A percentile compares a stretch with the other conserved stretches of the same genome.
These are phyloP conservation scores for Populus pruinosa DNA, from an alignment of 345 rosid genomes.

Conservation along the genomic window DNA sequence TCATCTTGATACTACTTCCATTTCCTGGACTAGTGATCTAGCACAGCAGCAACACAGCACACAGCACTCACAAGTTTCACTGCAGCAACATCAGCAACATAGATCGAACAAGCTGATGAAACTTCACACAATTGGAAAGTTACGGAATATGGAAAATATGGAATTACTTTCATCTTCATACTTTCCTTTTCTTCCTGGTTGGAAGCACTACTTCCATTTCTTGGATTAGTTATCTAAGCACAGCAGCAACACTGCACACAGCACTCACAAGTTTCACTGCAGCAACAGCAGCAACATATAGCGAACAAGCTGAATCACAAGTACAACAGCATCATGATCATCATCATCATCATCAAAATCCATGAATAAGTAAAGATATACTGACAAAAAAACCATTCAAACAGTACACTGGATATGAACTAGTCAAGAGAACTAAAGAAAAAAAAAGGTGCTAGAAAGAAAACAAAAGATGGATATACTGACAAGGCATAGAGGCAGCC, in stretches of 20 bases:
- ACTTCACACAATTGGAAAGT: not conserved
- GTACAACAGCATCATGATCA: too few relatives aligned
- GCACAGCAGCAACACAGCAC: constrained; percentile 5
- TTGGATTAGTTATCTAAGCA: not conserved
- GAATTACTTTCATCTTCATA: not conserved
- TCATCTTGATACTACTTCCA: not conserved
- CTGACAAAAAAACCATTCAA: not conserved
- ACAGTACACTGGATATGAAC: not conserved
- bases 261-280: constrained; percentile 18
- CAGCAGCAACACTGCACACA: constrained; percentile 13
- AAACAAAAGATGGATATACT: not conserved
- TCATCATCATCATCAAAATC: not conserved
- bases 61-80: constrained; percentile 18
- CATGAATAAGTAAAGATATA: not conserved
- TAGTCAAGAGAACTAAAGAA: not conserved
- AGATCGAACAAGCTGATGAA: constrained; percentile 4
- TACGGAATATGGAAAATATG: not conserved
- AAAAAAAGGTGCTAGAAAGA: not conserved
- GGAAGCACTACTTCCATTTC: not conserved
- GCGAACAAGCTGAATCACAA: constrained; percentile 11
- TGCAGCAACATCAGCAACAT: constrained; percentile 27
- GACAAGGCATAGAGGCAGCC: constrained; percentile 40
- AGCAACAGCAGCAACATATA: constrained; percentile 25
- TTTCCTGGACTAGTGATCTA: not conserved
- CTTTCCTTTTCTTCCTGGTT: too few relatives aligned